These are phyloP conservation scores for Pyrus pyrifolia DNA, from an alignment of 306 rosid genomes.

Conservation along the genomic window DNA sequence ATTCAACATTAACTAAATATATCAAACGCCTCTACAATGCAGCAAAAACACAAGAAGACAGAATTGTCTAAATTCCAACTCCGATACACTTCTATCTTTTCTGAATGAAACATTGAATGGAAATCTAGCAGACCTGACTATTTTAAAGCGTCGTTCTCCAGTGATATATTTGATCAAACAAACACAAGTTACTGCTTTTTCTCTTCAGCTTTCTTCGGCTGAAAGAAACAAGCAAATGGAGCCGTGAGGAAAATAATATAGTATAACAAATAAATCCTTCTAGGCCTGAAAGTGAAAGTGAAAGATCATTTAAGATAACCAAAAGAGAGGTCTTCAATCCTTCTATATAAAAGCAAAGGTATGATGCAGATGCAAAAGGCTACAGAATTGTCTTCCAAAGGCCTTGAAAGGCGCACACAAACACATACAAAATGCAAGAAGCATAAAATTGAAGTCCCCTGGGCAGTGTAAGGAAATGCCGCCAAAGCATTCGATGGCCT, in stretches of 20 bases:
- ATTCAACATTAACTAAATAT: not conserved
- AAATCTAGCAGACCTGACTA: not conserved
- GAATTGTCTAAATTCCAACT: not conserved
- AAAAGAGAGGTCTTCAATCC: not conserved
- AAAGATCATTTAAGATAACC: not conserved
- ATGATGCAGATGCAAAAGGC: not conserved
- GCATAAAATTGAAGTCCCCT: not conserved
- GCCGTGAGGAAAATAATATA: not conserved
- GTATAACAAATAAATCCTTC: not conserved
- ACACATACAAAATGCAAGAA: not conserved
- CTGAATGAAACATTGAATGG: slow-evolving; percentile 11
- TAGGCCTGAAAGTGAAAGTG: not conserved
- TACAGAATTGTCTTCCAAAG: not conserved
- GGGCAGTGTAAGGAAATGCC: not conserved
- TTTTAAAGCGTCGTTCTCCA: not conserved
- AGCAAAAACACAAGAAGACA: slow-evolving; percentile 6
- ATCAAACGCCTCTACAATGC: not conserved
- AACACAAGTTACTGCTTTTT: slow-evolving; percentile 48
- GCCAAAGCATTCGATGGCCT: not conserved
- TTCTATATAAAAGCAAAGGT: not conserved
- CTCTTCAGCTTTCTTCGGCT: slow-evolving; percentile 94
- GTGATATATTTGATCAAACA: not conserved
- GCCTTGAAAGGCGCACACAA: not conserved
- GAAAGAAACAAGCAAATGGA: slow-evolving; percentile 26
- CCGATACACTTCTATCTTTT: not conserved